Evolutionary conservation across 805 yeast species (phyloP).

Genomic region (Kodamaea restingae): DNA sequence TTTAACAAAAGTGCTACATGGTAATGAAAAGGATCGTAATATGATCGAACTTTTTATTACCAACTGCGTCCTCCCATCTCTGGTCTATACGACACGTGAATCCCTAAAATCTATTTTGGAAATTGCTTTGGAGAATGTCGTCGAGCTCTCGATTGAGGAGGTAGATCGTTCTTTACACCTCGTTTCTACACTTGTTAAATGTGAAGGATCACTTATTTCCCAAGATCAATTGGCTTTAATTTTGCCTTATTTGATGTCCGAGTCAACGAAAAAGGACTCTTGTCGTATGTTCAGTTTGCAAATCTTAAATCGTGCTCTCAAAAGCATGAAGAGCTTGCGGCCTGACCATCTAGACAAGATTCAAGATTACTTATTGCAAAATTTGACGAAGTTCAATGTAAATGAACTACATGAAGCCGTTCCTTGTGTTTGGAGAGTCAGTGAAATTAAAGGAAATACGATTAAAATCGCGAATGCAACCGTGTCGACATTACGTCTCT

Average conservation of each 20-base stretch:
- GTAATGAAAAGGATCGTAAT: constrained; percentile 36
- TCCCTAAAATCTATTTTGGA: constrained; percentile 30
- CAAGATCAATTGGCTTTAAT: constrained; percentile 65
- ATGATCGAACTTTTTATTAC: constrained; percentile 47
- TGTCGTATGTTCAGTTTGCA: constrained; percentile 49
- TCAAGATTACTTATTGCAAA: constrained; percentile 48
- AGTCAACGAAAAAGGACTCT: constrained; percentile 33
- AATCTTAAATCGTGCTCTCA: constrained; percentile 50
- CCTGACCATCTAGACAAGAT: constrained; percentile 47
- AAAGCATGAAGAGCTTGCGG: constrained; percentile 42
- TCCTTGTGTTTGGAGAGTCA: constrained; percentile 61
- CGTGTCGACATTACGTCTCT: constrained; percentile 51
- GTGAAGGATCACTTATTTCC: constrained; percentile 49
- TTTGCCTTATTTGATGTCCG: constrained; percentile 60
- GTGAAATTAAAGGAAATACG: constrained; percentile 44
- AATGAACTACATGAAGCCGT: constrained; percentile 69
- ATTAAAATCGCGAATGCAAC: constrained; percentile 57
- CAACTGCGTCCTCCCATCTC: constrained; percentile 35
- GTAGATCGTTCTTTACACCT: constrained; percentile 43
- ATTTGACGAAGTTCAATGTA: constrained; percentile 56
- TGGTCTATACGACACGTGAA: constrained; percentile 9
- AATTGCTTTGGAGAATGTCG: constrained; percentile 30
- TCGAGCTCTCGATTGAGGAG: constrained; percentile 21
- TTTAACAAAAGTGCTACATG: constrained; percentile 36
- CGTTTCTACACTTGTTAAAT: constrained; percentile 52